Percentiles rank a stretch among this genome's conserved stretches.
Conservation (phyloP, 1,284 basidiomycete species). For the Papiliotrema fonsecae region DNA sequence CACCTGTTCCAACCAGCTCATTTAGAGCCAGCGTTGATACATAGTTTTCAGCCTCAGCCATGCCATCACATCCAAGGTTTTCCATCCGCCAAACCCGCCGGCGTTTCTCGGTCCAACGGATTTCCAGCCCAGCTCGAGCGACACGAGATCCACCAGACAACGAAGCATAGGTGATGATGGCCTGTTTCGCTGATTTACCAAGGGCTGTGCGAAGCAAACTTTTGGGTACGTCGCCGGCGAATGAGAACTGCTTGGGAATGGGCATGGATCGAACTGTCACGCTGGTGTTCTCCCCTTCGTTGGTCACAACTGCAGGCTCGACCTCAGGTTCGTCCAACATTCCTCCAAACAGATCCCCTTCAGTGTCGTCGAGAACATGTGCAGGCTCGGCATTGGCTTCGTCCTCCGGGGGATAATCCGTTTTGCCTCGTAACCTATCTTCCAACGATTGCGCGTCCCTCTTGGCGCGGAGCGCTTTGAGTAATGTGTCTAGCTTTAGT, state of each 20-base stretch:
- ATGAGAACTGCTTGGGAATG: conserved; percentile 72
- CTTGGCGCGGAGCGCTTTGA: conserved; percentile 57
- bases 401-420: neutral
- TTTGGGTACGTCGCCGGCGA: conserved; percentile 34
- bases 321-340: conserved; percentile 62
- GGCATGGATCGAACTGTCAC: conserved; percentile 68
- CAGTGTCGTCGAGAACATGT: conserved; percentile 49
- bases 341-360: conserved; percentile 66
- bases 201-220: conserved; percentile 25
- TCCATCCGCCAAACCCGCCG: conserved; percentile 75
- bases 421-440: conserved; percentile 53
- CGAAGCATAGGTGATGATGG: conserved; percentile 62
- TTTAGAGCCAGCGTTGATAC: conserved; percentile 82
- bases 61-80: conserved; percentile 72
- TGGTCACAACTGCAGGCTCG: conserved; percentile 18
- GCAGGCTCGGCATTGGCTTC: neutral
- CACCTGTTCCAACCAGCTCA: conserved; percentile 56
- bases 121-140: conserved; percentile 63
- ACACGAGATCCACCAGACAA: conserved; percentile 66
- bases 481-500: conserved; percentile 37
- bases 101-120: conserved; percentile 64
- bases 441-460: conserved; percentile 55
- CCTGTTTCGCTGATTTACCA: conserved; percentile 60
- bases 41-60: conserved; percentile 82
- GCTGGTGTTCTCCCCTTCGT: conserved; percentile 53